These are phyloP conservation scores for Geranium brycei DNA, from an alignment of 345 rosid species.

Conservation along the genomic window DNA sequence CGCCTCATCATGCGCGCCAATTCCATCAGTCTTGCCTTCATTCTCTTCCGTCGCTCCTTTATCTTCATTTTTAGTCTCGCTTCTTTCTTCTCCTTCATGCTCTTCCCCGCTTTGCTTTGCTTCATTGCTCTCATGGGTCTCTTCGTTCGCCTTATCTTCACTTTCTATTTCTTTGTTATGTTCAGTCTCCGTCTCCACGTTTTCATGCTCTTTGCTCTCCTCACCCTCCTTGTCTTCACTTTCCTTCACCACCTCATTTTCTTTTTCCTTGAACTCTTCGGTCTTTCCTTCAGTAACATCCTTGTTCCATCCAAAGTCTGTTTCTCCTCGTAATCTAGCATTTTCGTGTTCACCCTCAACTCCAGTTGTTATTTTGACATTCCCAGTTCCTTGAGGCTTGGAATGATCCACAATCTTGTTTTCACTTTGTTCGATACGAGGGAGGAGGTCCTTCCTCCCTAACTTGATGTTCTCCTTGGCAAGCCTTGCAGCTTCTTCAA, in stretches of 20 bases:
- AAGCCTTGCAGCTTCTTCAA: constrained; percentile 19
- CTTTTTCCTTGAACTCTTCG: constrained; percentile 6
- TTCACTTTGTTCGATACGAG: constrained; percentile 32
- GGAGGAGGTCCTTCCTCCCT: constrained; percentile 63
- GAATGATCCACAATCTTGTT: constrained; percentile 21
- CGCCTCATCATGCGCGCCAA: constrained; percentile 29
- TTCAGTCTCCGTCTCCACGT: constrained; percentile 3
- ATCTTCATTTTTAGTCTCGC: constrained; percentile 7
- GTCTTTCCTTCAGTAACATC: constrained; percentile 10
- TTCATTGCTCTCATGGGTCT: constrained; percentile 3
- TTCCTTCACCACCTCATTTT: not conserved
- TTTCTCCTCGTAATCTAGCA: constrained; percentile 18
- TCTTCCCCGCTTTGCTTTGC: not conserved
- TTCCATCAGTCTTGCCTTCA: constrained; percentile 21
- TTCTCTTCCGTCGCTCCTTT: not conserved
- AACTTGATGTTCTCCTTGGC: constrained; percentile 32
- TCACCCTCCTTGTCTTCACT: constrained; percentile 14
- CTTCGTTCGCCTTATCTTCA: constrained; percentile 1
- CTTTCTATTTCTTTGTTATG: constrained; percentile 10
- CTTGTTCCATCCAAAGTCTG: constrained; percentile 10
- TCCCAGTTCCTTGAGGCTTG: constrained; percentile 21
- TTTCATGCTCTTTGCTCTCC: constrained; percentile 7
- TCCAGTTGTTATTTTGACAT: too few relatives aligned
- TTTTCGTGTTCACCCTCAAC: constrained; percentile 5
- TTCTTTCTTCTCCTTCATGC: not conserved